These are phyloP conservation scores for Phytophthora podocarpi DNA, from an alignment of 352 stramenopile genomes.

Conservation along the genomic window DNA sequence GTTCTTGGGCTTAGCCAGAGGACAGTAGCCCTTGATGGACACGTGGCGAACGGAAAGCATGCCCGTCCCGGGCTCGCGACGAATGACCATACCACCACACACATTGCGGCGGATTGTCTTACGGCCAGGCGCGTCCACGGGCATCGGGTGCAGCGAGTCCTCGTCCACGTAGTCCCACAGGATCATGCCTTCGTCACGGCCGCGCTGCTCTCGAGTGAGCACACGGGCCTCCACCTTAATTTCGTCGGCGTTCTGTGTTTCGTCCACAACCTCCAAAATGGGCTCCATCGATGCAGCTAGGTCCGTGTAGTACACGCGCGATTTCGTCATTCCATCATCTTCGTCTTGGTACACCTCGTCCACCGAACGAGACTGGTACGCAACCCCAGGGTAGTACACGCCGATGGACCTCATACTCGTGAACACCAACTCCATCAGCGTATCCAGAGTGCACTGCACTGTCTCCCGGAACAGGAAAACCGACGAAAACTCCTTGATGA, in stretches of 20 bases:
- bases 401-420: constrained; percentile 56
- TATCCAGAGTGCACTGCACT: constrained; percentile 39
- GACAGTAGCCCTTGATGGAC: constrained; percentile 67
- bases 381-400: constrained; percentile 56
- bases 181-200: constrained; percentile 43
- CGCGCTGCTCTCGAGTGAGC: constrained; percentile 49
- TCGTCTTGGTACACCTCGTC: constrained; percentile 40
- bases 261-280: constrained; percentile 36
- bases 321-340: constrained; percentile 25
- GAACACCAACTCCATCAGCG: constrained; percentile 47
- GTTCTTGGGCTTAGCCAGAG: constrained; percentile 26
- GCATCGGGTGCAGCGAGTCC: constrained; percentile 55
- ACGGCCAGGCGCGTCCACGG: constrained; percentile 5
- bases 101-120: constrained; percentile 53
- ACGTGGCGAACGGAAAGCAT: constrained; percentile 65
- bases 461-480: constrained; percentile 67
- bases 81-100: constrained; percentile 52
- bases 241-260: constrained; percentile 25
- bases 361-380: constrained; percentile 41
- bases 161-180: constrained; percentile 74
- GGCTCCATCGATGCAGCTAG: constrained; percentile 47
- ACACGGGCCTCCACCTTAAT: constrained; percentile 66
- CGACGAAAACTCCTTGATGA: constrained; percentile 73
- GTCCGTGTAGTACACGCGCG: constrained; percentile 57
- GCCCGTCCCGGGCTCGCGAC: constrained; percentile 37